Conservation (phyloP, 2,329 filamentous ascomycete species). For the Paecilomyces dactylethromorphus region DNA sequence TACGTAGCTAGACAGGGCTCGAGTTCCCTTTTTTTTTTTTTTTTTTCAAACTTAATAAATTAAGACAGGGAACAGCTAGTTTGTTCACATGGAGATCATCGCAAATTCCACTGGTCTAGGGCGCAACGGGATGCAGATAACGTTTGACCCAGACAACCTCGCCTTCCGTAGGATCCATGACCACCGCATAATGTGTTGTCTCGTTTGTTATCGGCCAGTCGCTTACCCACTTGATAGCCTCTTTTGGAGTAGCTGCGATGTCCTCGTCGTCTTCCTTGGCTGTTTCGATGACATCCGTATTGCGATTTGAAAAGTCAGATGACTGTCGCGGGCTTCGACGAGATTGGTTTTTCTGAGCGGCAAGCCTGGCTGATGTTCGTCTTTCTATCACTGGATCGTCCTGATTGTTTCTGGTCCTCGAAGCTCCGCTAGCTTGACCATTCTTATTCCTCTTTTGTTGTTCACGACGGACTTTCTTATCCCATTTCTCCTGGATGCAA, state of each 20-base stretch:
- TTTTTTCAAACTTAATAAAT: no score
- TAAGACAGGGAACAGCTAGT: no score
- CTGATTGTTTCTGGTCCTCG: slow-evolving; percentile 9
- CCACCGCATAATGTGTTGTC: slow-evolving; percentile 50
- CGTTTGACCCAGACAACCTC: not conserved
- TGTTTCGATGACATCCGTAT: slow-evolving; percentile 4
- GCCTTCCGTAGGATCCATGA: slow-evolving; percentile 42
- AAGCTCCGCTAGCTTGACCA: not conserved
- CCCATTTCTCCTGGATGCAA: slow-evolving; percentile 35
- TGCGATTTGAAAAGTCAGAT: not conserved
- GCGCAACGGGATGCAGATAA: not conserved
- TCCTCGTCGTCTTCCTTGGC: slow-evolving; percentile 9
- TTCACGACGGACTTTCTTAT: slow-evolving; percentile 14
- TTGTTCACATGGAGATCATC: no score
- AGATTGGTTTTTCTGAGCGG: not conserved
- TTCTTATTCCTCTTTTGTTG: slow-evolving; percentile 6
- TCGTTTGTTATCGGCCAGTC: slow-evolving; percentile 51
- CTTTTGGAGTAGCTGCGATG: slow-evolving; percentile 19
- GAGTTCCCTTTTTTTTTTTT: no score
- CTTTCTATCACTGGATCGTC: slow-evolving; percentile 2
- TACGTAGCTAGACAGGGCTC: no score
- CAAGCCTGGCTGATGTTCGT: not conserved
- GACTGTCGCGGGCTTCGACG: not conserved
- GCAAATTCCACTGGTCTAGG: not conserved
- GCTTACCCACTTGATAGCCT: slow-evolving; percentile 44